Percentiles rank a stretch among this genome's conserved stretches.
Conservation (phyloP, 805 yeast species). For the Saturnispora zaruensis region DNA sequence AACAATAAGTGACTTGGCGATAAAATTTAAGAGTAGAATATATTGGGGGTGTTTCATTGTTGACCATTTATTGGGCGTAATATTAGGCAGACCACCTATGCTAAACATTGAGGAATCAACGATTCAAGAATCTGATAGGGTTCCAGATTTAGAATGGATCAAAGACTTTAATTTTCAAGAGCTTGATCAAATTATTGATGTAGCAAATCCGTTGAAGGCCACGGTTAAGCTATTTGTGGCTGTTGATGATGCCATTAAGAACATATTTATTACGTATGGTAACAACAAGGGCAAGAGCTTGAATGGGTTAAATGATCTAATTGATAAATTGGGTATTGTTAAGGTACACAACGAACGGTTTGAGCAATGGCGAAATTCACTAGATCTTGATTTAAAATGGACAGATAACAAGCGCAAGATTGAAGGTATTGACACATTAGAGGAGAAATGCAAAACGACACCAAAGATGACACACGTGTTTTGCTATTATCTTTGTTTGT, state of each 20-base stretch:
- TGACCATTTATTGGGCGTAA: slow-evolving; percentile 52
- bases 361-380: slow-evolving; percentile 38
- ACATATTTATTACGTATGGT: slow-evolving; percentile 28
- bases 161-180: slow-evolving; percentile 42
- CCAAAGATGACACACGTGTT: slow-evolving; percentile 42
- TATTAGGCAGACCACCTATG: slow-evolving; percentile 51
- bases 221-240: slow-evolving; percentile 36
- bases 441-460: slow-evolving; percentile 41
- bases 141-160: slow-evolving; percentile 58
- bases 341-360: slow-evolving; percentile 7
- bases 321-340: not conserved
- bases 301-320: not conserved
- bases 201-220: slow-evolving; percentile 36
- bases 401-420: slow-evolving; percentile 23
- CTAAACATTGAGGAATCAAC: slow-evolving; percentile 50
- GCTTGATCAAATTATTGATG: slow-evolving; percentile 24
- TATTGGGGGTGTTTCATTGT: slow-evolving; percentile 63
- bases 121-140: slow-evolving; percentile 47
- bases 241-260: slow-evolving; percentile 37
- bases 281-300: not conserved
- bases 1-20: slow-evolving; percentile 39
- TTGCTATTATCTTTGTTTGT: slow-evolving; percentile 47
- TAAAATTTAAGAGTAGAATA: slow-evolving; percentile 49
- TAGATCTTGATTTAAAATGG: slow-evolving; percentile 47
- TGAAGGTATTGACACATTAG: slow-evolving; percentile 19